A percentile compares a stretch with the other conserved stretches of the same genome.
These are phyloP conservation scores for Sugiyamaella boreocaroliniensis DNA, from an alignment of 805 yeast genomes.

Conservation along the genomic window DNA sequence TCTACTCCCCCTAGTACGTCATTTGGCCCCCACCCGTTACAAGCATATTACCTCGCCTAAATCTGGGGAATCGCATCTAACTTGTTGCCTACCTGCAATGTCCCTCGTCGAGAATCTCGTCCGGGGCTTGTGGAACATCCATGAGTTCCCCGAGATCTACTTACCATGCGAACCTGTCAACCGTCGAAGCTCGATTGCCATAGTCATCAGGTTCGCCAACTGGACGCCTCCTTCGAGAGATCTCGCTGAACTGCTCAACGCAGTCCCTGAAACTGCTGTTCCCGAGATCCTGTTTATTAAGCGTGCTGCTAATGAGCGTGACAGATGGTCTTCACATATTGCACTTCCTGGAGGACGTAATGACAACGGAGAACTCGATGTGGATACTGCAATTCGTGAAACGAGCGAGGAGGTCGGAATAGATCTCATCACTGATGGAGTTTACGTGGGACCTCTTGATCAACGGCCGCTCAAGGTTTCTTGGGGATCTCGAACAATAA, in stretches of 20 bases:
- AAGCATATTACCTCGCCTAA: not conserved
- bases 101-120: conserved; percentile 5
- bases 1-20: not conserved
- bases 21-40: not conserved
- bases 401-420: conserved; percentile 36
- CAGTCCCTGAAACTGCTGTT: conserved; percentile 3
- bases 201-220: conserved; percentile 20
- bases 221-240: not conserved
- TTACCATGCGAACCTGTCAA: conserved; percentile 10
- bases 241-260: not conserved
- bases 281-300: conserved; percentile 34
- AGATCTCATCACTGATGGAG: conserved; percentile 26
- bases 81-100: not conserved
- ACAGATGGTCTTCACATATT: conserved; percentile 37
- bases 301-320: conserved; percentile 30
- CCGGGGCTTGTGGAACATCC: conserved; percentile 11
- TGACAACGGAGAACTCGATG: conserved; percentile 31
- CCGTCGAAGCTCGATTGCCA: conserved; percentile 22
- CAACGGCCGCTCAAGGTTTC: conserved; percentile 30
- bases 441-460: conserved; percentile 30
- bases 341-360: conserved; percentile 38
- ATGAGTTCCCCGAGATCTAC: conserved; percentile 10
- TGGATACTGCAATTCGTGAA: conserved; percentile 33
- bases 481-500: conserved; percentile 29
- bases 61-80: not conserved